Conservation (phyloP, 208 protist species). For the Wallacemonas rigidus region DNA sequence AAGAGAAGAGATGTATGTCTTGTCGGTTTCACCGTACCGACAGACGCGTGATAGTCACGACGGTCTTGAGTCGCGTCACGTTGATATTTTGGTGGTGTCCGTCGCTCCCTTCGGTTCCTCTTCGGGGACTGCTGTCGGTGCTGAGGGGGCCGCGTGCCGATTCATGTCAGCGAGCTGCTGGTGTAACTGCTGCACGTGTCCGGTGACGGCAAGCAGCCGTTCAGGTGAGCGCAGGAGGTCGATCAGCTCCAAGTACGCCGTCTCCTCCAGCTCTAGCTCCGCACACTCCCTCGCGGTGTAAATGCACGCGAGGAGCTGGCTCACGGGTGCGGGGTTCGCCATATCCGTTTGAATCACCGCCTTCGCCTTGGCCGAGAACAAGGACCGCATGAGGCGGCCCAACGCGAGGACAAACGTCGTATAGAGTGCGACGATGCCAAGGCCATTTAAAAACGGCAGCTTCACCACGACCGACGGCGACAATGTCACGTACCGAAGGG, state of each 20-base stretch:
- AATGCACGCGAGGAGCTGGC: slow-evolving; percentile 63
- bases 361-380: slow-evolving; percentile 55
- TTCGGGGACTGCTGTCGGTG: background rate
- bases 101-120: background rate
- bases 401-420: slow-evolving; percentile 86
- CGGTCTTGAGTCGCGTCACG: too few relatives aligned
- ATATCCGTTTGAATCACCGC: slow-evolving; percentile 52
- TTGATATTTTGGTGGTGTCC: background rate
- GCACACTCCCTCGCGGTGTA: slow-evolving; percentile 50
- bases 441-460: slow-evolving; percentile 56
- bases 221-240: slow-evolving; percentile 76
- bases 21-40: too few relatives aligned
- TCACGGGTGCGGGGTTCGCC: slow-evolving; percentile 54
- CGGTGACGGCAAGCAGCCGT: slow-evolving; percentile 59
- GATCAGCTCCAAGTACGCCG: slow-evolving; percentile 75
- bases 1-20: too few relatives aligned
- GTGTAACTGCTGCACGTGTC: slow-evolving; percentile 27
- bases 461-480: slow-evolving; percentile 55
- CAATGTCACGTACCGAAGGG: slow-evolving; percentile 37
- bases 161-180: slow-evolving; percentile 14
- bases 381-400: slow-evolving; percentile 57
- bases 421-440: slow-evolving; percentile 82
- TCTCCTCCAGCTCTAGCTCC: slow-evolving; percentile 74
- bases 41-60: too few relatives aligned
- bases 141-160: background rate